Base-by-base conservation (phyloP, 2,329 filamentous ascomycete genomes). In the Fusarium begoniae region DNA sequence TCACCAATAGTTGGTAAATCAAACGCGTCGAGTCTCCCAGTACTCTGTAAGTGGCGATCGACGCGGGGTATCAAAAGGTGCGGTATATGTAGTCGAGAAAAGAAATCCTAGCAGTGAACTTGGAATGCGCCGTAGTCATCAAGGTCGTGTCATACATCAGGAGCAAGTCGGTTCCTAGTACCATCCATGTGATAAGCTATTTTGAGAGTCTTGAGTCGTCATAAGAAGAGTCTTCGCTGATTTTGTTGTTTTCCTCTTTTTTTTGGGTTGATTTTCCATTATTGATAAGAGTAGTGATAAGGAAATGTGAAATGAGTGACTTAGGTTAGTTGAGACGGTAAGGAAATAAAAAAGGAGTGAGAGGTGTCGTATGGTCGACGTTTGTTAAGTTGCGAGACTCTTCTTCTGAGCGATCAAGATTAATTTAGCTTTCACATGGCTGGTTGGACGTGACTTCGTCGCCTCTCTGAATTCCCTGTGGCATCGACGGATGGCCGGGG, bases 401-500 rank as follows among this genome's bases (percentile, higher is more conserved):
- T 79, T 77, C 77, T 67, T 59, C 56, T 62, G 68, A 57, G 67
- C 51, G 55, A 59, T 69, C 57, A 66, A 47, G 18, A 63, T 73
- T 66, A 63, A 54, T 73, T 76, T 38, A 57, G 30, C 55, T 59
- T 62, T 72, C 65, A 69, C 73, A 72, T 74, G 37, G 70, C 45
- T 32, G 63, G 66, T 59, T 75, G 51, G 20, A 48, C 66, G 43
- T 66, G 63, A 65, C 76, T 79, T 66, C 75, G 73, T 74, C 70
- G 78, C 75, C 69, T 81, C 78, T 75, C 78, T 57, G 69, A 78
- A 60, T 79, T 81, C 75, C 82, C 81, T 79, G 84, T 86, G 47
- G 81, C 83, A 71, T 91, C 90, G 18, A 83, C 82, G 28, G 89
- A 92, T 50, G 81, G 80, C 32, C 88, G 85, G 28, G 89, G 86